Conservation (phyloP, 495 filamentous ascomycete species). For the Hypoxylon intermedium region DNA sequence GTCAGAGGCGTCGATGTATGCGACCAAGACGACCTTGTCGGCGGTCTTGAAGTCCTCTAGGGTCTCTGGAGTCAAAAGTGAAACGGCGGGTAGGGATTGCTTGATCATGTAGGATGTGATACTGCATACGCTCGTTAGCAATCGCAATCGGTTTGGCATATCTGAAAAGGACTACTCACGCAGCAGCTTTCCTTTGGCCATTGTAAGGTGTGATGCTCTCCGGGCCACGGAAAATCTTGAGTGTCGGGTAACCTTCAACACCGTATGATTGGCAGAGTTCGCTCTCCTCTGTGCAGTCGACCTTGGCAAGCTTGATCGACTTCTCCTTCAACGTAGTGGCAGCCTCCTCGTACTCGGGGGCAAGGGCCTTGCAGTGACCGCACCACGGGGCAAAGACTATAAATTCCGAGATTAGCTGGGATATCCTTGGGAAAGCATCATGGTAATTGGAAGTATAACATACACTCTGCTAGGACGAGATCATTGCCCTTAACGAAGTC, state of each 20-base stretch:
- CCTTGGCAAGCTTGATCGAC: slow-evolving; percentile 87
- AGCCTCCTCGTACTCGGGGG: slow-evolving; percentile 87
- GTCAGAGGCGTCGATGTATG: slow-evolving; percentile 83
- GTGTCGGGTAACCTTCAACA: slow-evolving; percentile 95
- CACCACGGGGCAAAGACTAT: slow-evolving; percentile 77
- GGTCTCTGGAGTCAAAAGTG: slow-evolving; percentile 75
- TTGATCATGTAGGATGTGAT: slow-evolving; percentile 99
- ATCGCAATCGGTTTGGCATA: background rate
- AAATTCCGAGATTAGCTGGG: slow-evolving; percentile 9
- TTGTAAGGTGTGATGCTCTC: slow-evolving; percentile 83
- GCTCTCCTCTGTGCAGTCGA: slow-evolving; percentile 94
- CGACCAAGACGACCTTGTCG: slow-evolving; percentile 95
- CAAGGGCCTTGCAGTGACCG: slow-evolving; percentile 85
- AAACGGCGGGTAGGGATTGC: slow-evolving; percentile 94
- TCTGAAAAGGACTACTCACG: slow-evolving; percentile 63
- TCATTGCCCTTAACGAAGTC: slow-evolving; percentile 84
- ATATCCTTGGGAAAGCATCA: slow-evolving; percentile 10
- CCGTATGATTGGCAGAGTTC: slow-evolving; percentile 89
- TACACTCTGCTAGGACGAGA: slow-evolving; percentile 82
- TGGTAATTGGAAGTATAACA: slow-evolving; percentile 38
- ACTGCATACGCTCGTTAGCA: slow-evolving; percentile 56
- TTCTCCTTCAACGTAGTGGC: slow-evolving; percentile 95
- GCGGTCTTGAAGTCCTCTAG: slow-evolving; percentile 95
- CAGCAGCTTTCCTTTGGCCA: slow-evolving; percentile 87
- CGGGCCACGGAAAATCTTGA: slow-evolving; percentile 98